phyloP scores from a whole-genome alignment of 805 yeast species.

The Metschnikowia proteae region DNA sequence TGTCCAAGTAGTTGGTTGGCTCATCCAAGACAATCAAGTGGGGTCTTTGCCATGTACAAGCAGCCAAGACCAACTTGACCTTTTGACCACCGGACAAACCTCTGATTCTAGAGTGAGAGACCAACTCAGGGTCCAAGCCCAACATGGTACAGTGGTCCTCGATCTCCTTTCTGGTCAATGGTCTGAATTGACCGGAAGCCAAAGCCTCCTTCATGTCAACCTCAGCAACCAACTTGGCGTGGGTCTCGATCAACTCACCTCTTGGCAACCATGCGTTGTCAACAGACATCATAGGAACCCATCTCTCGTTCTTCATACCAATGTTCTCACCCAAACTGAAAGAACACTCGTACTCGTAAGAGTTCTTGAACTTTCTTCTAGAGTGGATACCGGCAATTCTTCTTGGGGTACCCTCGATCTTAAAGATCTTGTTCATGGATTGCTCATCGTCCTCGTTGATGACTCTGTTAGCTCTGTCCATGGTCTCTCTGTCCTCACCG shows the following conservation, averaged over 20 bases:
- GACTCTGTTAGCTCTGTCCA: constrained; percentile 99
- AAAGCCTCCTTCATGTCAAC: constrained; percentile 99
- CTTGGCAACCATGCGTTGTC: constrained; percentile 99
- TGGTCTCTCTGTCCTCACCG: constrained; percentile 99
- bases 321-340: constrained; percentile 97
- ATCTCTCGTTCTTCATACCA: constrained; percentile 98
- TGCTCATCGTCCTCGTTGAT: constrained; percentile 95
- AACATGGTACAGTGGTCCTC: constrained; percentile 98
- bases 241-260: constrained; percentile 91
- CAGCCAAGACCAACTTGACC: constrained; percentile 99
- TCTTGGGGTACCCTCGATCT: constrained; percentile 98
- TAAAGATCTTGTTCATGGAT: constrained; percentile 99
- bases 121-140: constrained; percentile 98
- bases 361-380: constrained; percentile 99
- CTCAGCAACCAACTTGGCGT: constrained; percentile 99
- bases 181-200: constrained; percentile 99
- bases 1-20: constrained; percentile 98
- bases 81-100: constrained; percentile 99
- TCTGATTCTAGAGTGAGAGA: constrained; percentile 99
- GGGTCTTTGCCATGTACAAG: constrained; percentile 99
- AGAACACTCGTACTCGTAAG: constrained; percentile 99
- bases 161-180: constrained; percentile 99
- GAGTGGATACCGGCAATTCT: constrained; percentile 91
- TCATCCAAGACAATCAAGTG: constrained; percentile 98
- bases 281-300: constrained; percentile 99